These are phyloP conservation scores for Tubosaeta sp. DNA, from an alignment of 768 basidiomycete species.

Conservation along the genomic window DNA sequence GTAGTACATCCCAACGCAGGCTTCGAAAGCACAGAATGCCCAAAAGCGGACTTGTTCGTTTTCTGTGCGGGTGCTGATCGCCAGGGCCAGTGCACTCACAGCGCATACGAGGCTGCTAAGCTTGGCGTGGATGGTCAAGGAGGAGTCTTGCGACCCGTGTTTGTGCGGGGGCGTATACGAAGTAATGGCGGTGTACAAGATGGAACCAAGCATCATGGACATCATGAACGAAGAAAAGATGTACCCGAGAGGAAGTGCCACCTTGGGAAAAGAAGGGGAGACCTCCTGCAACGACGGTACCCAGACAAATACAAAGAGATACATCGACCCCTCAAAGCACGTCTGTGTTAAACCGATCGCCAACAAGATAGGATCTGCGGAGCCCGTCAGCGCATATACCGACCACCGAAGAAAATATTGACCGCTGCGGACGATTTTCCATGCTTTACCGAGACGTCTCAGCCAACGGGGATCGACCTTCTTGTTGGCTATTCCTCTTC, in stretches of 20 bases:
- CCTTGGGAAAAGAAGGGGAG: constrained; percentile 33
- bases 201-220: constrained; percentile 76
- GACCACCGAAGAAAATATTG: not conserved
- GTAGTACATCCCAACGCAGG: constrained; percentile 77
- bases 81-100: constrained; percentile 52
- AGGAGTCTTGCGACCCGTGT: constrained; percentile 30
- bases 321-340: constrained; percentile 82
- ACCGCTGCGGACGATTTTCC: constrained; percentile 54
- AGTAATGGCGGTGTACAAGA: constrained; percentile 57
- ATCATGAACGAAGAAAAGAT: constrained; percentile 82
- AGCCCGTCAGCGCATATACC: not conserved
- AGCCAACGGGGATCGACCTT: constrained; percentile 46
- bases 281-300: constrained; percentile 70
- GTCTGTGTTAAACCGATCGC: constrained; percentile 71
- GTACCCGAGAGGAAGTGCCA: constrained; percentile 63
- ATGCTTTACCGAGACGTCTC: constrained; percentile 50
- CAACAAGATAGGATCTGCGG: constrained; percentile 55
- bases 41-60: constrained; percentile 56
- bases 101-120: constrained; percentile 63
- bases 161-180: constrained; percentile 26
- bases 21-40: constrained; percentile 73
- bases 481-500: constrained; percentile 26
- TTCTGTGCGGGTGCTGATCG: constrained; percentile 40
- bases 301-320: constrained; percentile 82
- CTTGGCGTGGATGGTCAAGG: constrained; percentile 60